These are phyloP conservation scores for Cryphonectria naterciae DNA, from an alignment of 2,329 filamentous ascomycete species.

Conservation along the genomic window DNA sequence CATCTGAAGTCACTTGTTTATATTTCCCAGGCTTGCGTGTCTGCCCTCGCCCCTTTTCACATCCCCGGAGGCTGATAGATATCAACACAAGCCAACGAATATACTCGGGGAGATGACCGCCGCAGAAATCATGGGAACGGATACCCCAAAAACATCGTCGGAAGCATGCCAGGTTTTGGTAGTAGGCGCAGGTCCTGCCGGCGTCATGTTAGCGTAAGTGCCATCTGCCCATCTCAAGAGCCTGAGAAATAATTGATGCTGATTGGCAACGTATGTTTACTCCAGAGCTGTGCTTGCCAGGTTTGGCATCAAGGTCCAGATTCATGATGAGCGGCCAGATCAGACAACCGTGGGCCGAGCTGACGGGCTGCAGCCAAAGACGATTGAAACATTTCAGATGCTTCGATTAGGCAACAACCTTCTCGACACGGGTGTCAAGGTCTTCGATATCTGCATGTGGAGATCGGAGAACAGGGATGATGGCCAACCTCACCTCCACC, in stretches of 20 bases:
- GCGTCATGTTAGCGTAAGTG: constrained; percentile 55
- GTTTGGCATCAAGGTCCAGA: constrained; percentile 66
- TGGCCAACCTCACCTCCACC: constrained; percentile 53
- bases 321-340: constrained; percentile 71
- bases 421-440: constrained; percentile 63
- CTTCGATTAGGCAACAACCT: constrained; percentile 66
- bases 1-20: not conserved
- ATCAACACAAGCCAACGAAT: not conserved
- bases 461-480: constrained; percentile 47
- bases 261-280: constrained; percentile 45
- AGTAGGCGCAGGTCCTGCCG: constrained; percentile 60
- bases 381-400: constrained; percentile 71
- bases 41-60: too few species aligned
- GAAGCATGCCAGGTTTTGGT: constrained; percentile 46
- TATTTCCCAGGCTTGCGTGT: not conserved
- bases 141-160: not conserved
- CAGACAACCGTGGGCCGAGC: constrained; percentile 70
- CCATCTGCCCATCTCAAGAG: constrained; percentile 19
- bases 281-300: constrained; percentile 57
- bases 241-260: constrained; percentile 39
- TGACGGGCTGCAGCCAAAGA: constrained; percentile 73
- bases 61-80: too few species aligned
- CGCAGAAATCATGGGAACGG: not conserved
- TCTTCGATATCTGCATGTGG: constrained; percentile 74
- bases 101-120: constrained; percentile 4